Evolutionary conservation across 257 asterid species (phyloP), one percentile per base, ranked within the genome.

Genomic region (Solanum chmielewskii): DNA sequence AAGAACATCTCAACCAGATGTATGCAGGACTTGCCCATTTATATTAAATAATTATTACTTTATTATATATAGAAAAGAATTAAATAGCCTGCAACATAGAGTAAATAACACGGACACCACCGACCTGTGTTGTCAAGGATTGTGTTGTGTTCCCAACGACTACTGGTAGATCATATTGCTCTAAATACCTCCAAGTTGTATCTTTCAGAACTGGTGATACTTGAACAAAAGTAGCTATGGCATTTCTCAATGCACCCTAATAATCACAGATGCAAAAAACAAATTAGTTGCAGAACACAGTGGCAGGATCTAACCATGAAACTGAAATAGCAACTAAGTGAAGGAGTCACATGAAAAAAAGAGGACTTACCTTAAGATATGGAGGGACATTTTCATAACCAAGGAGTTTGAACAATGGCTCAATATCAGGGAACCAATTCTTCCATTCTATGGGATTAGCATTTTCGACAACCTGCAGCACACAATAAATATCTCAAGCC

Each of bases 361-460:
- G 86, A 62, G 86, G n/a, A 80, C 62, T 86, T 88, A 93, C 99
- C 99, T 97, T 97, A 87, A 97, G 98, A 93, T 95, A 97, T 81
- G 99, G 98, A 89, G 99, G 99, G 90, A 97, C 98, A 84, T 96
- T 97, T 92, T 97, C 99, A 87, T 93, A 97, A 88, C 99, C 90
- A 83, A 96, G 99, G 87, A 97, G 98, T 91, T 97, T 97, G 94
- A 97, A 97, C 90, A 97, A 90, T 85, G 99, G 99, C 91, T 97
- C 98, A 60, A 95, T 97, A 88, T 97, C 98, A 44, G 97, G 92
- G 91, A 97, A 96, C 99, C 99, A 97, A 89, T 93, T 95, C 94
- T 93, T 97, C 90, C 96, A 89, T 88, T 96, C 98, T 84, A 86
- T 31, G 73, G 98, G 95, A 89, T 91, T 93, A 81, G 98, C 99